A percentile compares a stretch with the other conserved stretches of the same genome.
Evolutionary conservation across 1,284 basidiomycete species (phyloP).

Genomic region (Earliella scabrosa): DNA sequence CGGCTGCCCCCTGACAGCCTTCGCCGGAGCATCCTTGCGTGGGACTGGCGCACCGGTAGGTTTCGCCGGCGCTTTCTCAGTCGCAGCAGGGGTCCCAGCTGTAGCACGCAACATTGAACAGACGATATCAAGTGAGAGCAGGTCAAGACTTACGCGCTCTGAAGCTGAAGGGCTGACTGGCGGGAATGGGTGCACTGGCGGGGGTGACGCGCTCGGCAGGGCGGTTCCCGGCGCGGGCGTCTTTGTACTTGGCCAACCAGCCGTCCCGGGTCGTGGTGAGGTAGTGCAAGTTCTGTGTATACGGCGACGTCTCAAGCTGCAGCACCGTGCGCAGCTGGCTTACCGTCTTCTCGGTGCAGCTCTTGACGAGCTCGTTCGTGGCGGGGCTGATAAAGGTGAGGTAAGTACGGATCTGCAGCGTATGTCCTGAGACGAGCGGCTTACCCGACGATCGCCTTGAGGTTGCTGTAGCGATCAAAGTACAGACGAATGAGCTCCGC

Average conservation of each 20-base stretch:
- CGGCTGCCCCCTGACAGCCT: too few relatives aligned
- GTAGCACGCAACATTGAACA: too few relatives aligned
- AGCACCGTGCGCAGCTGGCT: slow-evolving; percentile 28
- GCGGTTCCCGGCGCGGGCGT: slow-evolving; percentile 19
- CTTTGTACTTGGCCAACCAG: slow-evolving; percentile 25
- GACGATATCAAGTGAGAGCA: too few relatives aligned
- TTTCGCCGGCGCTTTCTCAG: too few relatives aligned
- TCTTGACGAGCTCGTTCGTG: slow-evolving; percentile 12
- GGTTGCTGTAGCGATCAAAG: slow-evolving; percentile 36
- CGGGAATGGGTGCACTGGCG: background rate
- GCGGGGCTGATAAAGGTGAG: slow-evolving; percentile 6
- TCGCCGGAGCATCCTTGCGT: too few relatives aligned
- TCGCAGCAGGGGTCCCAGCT: too few relatives aligned
- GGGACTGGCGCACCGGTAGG: too few relatives aligned
- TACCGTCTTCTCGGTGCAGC: slow-evolving; percentile 11
- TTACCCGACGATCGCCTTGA: slow-evolving; percentile 36
- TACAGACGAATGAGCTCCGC: slow-evolving; percentile 27
- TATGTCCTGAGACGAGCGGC: background rate
- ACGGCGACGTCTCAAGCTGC: slow-evolving; percentile 34
- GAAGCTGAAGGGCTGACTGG: background rate
- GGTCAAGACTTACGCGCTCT: too few relatives aligned
- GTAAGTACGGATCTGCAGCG: background rate
- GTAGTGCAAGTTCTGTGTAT: slow-evolving; percentile 41
- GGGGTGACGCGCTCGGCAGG: slow-evolving; percentile 8
- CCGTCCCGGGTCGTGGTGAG: slow-evolving; percentile 21